These are phyloP conservation scores for Neocatenulostroma microsporum DNA, from an alignment of 2,329 filamentous ascomycete species.

Conservation along the genomic window DNA sequence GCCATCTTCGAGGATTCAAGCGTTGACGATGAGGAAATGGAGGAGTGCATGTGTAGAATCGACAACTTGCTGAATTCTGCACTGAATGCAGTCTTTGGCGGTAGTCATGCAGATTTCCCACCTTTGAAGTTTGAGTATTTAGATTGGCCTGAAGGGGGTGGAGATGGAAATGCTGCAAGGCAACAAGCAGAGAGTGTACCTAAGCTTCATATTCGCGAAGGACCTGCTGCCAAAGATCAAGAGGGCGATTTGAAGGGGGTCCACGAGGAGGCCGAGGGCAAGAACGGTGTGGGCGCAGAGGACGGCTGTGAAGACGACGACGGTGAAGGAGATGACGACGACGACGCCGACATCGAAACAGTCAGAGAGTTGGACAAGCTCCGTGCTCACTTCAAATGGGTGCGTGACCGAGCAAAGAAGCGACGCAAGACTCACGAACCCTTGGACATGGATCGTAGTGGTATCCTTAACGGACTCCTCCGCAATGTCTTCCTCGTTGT, in stretches of 20 bases:
- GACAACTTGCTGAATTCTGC: too few species aligned
- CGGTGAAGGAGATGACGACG: slow-evolving; percentile 4
- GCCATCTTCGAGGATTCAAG: slow-evolving; percentile 7
- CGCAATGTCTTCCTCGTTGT: too few species aligned
- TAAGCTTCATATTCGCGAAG: too few species aligned
- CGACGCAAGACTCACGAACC: slow-evolving; percentile 6
- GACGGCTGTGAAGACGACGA: too few species aligned
- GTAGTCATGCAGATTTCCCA: too few species aligned
- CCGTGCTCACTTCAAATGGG: slow-evolving; percentile 9
- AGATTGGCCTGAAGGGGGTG: slow-evolving; percentile 7
- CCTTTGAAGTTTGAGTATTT: slow-evolving; percentile 5
- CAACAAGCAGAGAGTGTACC: too few species aligned
- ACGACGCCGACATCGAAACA: slow-evolving; percentile 10
- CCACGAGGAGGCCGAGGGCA: not conserved
- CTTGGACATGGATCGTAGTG: too few species aligned
- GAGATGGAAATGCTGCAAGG: too few species aligned
- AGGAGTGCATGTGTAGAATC: slow-evolving; percentile 5
- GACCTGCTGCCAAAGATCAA: too few species aligned
- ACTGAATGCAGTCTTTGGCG: too few species aligned
- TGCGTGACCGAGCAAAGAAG: slow-evolving; percentile 9
- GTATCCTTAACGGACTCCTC: too few species aligned
- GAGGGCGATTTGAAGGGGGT: not conserved
- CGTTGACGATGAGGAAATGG: slow-evolving; percentile 6
- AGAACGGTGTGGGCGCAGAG: not conserved
- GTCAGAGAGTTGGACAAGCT: slow-evolving; percentile 7